These are phyloP conservation scores for Neurospora cerealis DNA, from an alignment of 495 filamentous ascomycete species.

Conservation along the genomic window DNA sequence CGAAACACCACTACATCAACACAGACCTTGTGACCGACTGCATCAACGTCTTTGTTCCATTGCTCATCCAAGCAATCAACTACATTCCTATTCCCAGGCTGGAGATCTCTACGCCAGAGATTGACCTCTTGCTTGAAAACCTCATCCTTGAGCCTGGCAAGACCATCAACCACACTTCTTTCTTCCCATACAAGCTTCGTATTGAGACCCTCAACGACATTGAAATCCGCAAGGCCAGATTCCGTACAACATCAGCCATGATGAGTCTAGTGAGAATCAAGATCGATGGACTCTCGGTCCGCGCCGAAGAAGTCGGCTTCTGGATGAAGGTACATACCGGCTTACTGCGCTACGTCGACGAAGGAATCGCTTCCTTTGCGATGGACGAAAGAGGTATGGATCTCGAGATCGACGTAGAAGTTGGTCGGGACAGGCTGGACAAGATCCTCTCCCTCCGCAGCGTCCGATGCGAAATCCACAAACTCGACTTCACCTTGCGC, in stretches of 20 bases:
- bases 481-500: slow-evolving; percentile 66
- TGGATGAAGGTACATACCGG: slow-evolving; percentile 56
- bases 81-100: slow-evolving; percentile 82
- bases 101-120: slow-evolving; percentile 69
- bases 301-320: slow-evolving; percentile 80
- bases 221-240: slow-evolving; percentile 70
- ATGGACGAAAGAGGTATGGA: slow-evolving; percentile 83
- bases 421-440: slow-evolving; percentile 63
- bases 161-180: slow-evolving; percentile 77
- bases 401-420: slow-evolving; percentile 70
- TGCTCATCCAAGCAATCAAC: slow-evolving; percentile 64
- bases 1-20: slow-evolving; percentile 44
- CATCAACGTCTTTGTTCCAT: slow-evolving; percentile 68
- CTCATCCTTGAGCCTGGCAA: slow-evolving; percentile 80
- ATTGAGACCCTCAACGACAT: slow-evolving; percentile 78
- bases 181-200: slow-evolving; percentile 76
- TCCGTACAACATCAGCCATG: slow-evolving; percentile 53
- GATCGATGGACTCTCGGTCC: slow-evolving; percentile 68
- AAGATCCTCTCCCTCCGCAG: slow-evolving; percentile 68
- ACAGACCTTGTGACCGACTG: slow-evolving; percentile 62
- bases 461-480: slow-evolving; percentile 75
- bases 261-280: slow-evolving; percentile 66
- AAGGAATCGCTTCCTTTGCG: slow-evolving; percentile 74
- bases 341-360: slow-evolving; percentile 56
- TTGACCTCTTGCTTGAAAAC: slow-evolving; percentile 83